Evolutionary conservation across 2,329 filamentous ascomycete species (phyloP).

Genomic region (Talaromyces sp.): DNA sequence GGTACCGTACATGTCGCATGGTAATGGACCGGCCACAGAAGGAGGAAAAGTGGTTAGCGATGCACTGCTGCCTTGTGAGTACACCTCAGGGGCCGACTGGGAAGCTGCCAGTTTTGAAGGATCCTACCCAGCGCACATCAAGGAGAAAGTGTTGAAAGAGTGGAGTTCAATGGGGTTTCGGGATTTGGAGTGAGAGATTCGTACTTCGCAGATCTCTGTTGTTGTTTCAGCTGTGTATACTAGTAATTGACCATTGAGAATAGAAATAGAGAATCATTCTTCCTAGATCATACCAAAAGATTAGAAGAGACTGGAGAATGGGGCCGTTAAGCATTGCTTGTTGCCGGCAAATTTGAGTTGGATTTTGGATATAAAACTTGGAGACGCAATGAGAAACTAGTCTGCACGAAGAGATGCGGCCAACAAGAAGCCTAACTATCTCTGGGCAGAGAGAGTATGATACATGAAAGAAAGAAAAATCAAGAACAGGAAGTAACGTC

Average conservation of each 20-base stretch:
- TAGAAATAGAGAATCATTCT: no score
- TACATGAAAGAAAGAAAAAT: not conserved
- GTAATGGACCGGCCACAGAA: conserved; percentile 20
- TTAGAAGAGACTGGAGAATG: not conserved
- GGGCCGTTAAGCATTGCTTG: not conserved
- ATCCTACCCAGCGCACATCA: conserved; percentile 36
- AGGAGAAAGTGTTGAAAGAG: conserved; percentile 29
- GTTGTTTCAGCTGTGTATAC: not conserved
- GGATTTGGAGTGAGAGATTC: not conserved
- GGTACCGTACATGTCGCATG: conserved; percentile 46
- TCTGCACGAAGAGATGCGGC: not conserved
- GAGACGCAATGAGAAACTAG: not conserved
- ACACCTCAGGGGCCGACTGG: conserved; percentile 31
- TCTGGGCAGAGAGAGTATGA: not conserved
- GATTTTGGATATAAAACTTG: not conserved
- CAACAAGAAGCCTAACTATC: not conserved
- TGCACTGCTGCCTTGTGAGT: conserved; percentile 40
- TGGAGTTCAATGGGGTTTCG: not conserved
- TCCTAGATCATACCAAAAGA: no score
- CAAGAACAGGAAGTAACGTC: not conserved
- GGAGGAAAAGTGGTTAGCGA: conserved; percentile 47
- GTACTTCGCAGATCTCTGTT: not conserved
- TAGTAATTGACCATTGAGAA: not conserved
- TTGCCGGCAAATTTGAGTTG: not conserved
- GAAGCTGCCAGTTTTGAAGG: conserved; percentile 26